phyloP scores from a whole-genome alignment of 1,139 yeast species.

The Geotrichum aggregatum region DNA sequence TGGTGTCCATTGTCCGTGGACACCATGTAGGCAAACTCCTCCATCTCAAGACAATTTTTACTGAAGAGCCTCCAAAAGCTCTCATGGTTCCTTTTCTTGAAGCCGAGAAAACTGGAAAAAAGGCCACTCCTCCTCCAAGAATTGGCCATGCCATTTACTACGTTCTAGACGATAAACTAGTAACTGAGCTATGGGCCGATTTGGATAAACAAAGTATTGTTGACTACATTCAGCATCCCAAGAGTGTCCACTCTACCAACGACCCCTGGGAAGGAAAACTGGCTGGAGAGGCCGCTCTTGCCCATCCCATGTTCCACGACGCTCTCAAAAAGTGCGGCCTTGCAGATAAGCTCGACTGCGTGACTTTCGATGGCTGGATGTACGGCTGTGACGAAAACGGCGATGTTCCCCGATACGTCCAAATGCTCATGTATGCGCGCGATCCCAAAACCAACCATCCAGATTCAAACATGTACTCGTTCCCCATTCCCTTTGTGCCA shows the following conservation, averaged over 20 bases:
- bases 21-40: conserved; percentile 48
- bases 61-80: conserved; percentile 77
- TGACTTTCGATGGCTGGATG: conserved; percentile 90
- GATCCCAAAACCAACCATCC: conserved; percentile 61
- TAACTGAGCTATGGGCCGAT: conserved; percentile 72
- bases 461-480: conserved; percentile 80
- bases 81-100: conserved; percentile 65
- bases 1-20: conserved; percentile 49
- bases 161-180: conserved; percentile 53
- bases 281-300: conserved; percentile 70
- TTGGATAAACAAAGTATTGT: conserved; percentile 55
- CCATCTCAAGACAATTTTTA: conserved; percentile 70
- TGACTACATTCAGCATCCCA: conserved; percentile 53
- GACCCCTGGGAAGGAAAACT: conserved; percentile 63
- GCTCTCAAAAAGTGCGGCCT: conserved; percentile 54
- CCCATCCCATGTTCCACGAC: conserved; percentile 60
- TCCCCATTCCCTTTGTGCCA: conserved; percentile 78
- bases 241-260: conserved; percentile 69
- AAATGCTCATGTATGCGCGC: conserved; percentile 64
- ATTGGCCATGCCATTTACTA: conserved; percentile 64
- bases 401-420: conserved; percentile 62
- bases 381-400: conserved; percentile 86
- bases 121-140: conserved; percentile 53
- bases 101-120: conserved; percentile 59
- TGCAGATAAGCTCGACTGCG: conserved; percentile 47